Evolutionary conservation across 2,329 filamentous ascomycete genomes (phyloP), one percentile per base, ranked within the genome.

Genomic region (Sclerotinia borealis): DNA sequence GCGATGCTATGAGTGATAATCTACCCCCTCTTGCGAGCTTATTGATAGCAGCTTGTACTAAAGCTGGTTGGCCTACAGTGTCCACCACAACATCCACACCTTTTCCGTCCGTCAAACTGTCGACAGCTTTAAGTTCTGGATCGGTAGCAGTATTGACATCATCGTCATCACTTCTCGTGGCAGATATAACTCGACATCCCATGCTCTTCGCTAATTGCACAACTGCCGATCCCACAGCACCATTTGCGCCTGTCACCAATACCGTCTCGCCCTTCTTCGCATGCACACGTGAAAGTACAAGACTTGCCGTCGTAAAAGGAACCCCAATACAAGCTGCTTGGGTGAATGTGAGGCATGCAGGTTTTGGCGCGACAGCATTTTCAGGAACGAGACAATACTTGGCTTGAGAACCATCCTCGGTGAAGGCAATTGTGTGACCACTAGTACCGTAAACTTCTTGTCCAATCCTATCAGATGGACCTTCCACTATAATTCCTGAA

Each of bases 71-170:
- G 2, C 71, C 71, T 2, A 72, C 71, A 3, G 69, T 72, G 39
- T 72, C 71, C 52, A 70, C 62, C 5, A 72, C 66, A 19, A 71
- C 63, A 65, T 69, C 66, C 0, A 71, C 65, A 8, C 68, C 69
- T 17, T 68, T 68, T 7, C 64, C 66, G 3, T 36, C 55, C 3
- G 69, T 72, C 47, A 71, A 64, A 1, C 19, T 39, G 51, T 70
- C 64, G 3, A 72, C 29, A 0, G 51, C 41, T 4, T 50, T 43
- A 0, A 72, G 31, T 10, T 61, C 60, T 1, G 68, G 68, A 61
- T 72, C 70, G n/a, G 56, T 62, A 2, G 65, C 52, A 6, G 69
- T 70, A 54, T 72, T 69, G 0, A 72, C 63, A 63, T 72, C 71
- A 3, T 59, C 67, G 4, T 41, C 39, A 59, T 67, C 64, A 31